These are phyloP conservation scores for Drechslerella stenobrocha DNA, from an alignment of 2,329 filamentous ascomycete species.

Conservation along the genomic window DNA sequence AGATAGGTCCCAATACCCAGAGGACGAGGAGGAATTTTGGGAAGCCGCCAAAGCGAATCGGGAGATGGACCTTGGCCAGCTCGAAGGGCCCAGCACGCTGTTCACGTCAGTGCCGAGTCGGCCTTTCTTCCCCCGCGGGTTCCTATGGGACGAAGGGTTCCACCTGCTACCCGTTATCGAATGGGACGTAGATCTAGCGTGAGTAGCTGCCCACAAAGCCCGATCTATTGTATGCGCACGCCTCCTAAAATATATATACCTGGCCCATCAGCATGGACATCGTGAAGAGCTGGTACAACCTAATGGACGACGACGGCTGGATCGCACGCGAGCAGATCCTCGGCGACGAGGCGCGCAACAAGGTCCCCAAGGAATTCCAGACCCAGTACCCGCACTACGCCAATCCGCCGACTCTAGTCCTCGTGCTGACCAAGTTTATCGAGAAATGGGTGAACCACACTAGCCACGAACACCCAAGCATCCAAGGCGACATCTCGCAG, in stretches of 20 bases:
- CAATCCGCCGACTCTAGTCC: slow-evolving; percentile 92
- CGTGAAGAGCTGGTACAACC: slow-evolving; percentile 89
- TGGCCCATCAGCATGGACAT: slow-evolving; percentile 72
- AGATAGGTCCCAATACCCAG: slow-evolving; percentile 92
- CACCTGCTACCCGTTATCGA: slow-evolving; percentile 88
- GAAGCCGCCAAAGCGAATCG: slow-evolving; percentile 80
- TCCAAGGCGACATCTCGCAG: slow-evolving; percentile 27
- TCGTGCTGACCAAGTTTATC: slow-evolving; percentile 81
- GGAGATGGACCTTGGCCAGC: slow-evolving; percentile 55
- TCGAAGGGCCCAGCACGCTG: slow-evolving; percentile 82
- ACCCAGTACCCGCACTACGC: slow-evolving; percentile 96
- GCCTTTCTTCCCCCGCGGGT: slow-evolving; percentile 94
- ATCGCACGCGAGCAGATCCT: slow-evolving; percentile 96
- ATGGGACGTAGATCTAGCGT: slow-evolving; percentile 87
- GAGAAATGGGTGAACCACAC: slow-evolving; percentile 62
- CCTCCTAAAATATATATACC: too few relatives aligned
- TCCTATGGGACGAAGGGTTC: slow-evolving; percentile 98
- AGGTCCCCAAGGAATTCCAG: slow-evolving; percentile 90
- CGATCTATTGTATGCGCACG: not conserved
- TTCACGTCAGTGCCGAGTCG: slow-evolving; percentile 90
- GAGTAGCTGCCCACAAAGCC: too few relatives aligned
- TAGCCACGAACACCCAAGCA: slow-evolving; percentile 9
- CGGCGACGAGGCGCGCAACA: slow-evolving; percentile 86
- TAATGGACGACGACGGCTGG: slow-evolving; percentile 97
- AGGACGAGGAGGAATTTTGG: slow-evolving; percentile 95